phyloP scores from a whole-genome alignment of 2,329 filamentous ascomycete species.

The Botryotinia narcissicola region DNA sequence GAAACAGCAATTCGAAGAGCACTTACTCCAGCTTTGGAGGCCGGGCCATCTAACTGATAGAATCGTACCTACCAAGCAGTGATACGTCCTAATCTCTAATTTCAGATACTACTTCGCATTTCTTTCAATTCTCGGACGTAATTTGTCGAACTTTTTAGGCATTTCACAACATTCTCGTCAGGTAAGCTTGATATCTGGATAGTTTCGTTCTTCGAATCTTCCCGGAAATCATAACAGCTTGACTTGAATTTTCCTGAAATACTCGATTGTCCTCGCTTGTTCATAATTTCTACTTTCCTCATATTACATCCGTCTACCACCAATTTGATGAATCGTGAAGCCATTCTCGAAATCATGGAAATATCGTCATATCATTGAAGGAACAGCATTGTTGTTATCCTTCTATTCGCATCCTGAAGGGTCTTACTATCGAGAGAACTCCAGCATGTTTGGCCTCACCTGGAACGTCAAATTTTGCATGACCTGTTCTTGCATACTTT shows the following conservation, averaged over 20 bases:
- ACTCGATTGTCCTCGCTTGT: background rate
- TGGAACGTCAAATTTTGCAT: background rate
- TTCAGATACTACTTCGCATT: background rate
- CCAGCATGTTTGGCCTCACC: background rate
- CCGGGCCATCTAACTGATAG: background rate
- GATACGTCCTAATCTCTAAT: background rate
- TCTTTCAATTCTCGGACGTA: background rate
- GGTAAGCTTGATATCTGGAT: background rate
- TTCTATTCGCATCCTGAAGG: background rate
- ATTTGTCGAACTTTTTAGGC: background rate
- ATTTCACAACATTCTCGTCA: background rate
- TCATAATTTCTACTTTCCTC: slow-evolving; percentile 2
- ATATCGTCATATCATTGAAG: slow-evolving; percentile 17
- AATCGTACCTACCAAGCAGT: background rate
- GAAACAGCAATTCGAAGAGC: slow-evolving; percentile 46
- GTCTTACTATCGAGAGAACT: slow-evolving; percentile 7
- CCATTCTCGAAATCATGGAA: slow-evolving; percentile 11
- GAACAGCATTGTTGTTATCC: slow-evolving; percentile 17
- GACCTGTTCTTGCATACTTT: slow-evolving; percentile 17
- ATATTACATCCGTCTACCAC: slow-evolving; percentile 1
- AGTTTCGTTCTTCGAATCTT: background rate
- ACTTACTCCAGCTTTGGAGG: slow-evolving; percentile 27
- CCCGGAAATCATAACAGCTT: background rate
- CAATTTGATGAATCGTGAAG: slow-evolving; percentile 24
- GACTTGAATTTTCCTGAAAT: background rate